Conservation (phyloP, 2,329 filamentous ascomycete species). For the Microsporum canis region DNA sequence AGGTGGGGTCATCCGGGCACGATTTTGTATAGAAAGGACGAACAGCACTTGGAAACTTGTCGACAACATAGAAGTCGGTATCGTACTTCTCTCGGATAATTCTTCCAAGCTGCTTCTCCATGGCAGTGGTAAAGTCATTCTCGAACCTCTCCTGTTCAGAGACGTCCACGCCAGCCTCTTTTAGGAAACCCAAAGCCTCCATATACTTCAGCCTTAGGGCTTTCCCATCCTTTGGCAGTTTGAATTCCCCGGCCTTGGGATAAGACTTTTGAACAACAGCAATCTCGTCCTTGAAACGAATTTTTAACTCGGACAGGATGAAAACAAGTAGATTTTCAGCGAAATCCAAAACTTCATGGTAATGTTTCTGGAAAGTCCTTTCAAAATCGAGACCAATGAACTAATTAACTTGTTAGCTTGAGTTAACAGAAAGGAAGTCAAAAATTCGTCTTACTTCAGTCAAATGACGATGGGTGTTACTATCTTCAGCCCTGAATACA, state of each 20-base stretch:
- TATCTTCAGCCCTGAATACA: conserved; percentile 57
- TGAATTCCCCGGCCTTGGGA: conserved; percentile 41
- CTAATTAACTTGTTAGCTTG: conserved; percentile 18
- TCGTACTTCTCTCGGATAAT: conserved; percentile 79
- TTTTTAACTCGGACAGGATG: conserved; percentile 37
- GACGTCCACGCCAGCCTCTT: conserved; percentile 41
- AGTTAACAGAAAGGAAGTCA: neutral
- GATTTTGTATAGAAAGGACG: conserved; percentile 89
- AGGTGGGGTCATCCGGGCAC: conserved; percentile 52
- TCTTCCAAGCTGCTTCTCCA: conserved; percentile 62
- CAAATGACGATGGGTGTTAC: conserved; percentile 55
- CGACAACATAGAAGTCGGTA: conserved; percentile 92
- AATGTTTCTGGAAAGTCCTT: conserved; percentile 40
- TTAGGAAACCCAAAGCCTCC: conserved; percentile 38
- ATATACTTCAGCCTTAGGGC: conserved; percentile 40
- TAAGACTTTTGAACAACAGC: conserved; percentile 39
- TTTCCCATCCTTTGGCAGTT: conserved; percentile 39
- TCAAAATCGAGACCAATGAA: conserved; percentile 44
- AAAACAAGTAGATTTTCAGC: conserved; percentile 40
- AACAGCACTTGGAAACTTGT: conserved; percentile 85
- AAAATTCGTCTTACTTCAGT: conserved; percentile 41
- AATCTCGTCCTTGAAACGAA: conserved; percentile 36
- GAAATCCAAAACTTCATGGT: conserved; percentile 41
- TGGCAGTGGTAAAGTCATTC: conserved; percentile 38
- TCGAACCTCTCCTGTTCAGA: conserved; percentile 39